These are phyloP conservation scores for Trebouxia sp. DNA, from an alignment of 139 green algal species.

Conservation along the genomic window DNA sequence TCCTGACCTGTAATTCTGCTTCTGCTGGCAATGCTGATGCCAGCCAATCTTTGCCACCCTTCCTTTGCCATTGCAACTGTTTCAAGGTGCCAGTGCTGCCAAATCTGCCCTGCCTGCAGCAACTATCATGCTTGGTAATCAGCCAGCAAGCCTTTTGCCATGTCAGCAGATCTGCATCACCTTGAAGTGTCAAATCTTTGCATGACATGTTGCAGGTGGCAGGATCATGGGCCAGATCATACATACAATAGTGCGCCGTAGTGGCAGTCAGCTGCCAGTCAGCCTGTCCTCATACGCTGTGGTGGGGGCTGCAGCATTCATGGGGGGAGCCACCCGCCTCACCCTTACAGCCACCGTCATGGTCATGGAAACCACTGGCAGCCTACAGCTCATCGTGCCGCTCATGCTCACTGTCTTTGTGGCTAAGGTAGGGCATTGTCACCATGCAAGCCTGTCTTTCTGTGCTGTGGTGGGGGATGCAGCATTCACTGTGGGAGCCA, in stretches of 20 bases:
- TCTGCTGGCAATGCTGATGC: too few relatives aligned
- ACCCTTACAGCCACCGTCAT: slow-evolving; percentile 77
- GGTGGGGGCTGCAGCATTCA: slow-evolving; percentile 36
- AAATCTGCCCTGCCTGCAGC: background rate
- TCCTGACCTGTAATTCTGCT: too few relatives aligned
- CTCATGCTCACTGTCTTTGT: slow-evolving; percentile 77
- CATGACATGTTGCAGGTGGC: slow-evolving; percentile 41
- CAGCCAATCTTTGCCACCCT: background rate
- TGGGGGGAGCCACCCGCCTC: slow-evolving; percentile 76
- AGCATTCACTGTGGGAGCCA: slow-evolving; percentile 60
- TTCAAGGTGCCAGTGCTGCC: background rate
- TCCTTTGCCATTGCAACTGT: background rate
- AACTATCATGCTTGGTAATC: background rate
- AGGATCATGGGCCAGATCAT: slow-evolving; percentile 62
- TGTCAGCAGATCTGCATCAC: background rate
- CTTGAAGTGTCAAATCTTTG: background rate
- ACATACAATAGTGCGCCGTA: slow-evolving; percentile 17
- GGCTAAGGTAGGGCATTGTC: slow-evolving; percentile 50
- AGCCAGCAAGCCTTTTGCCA: background rate
- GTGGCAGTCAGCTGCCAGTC: slow-evolving; percentile 28
- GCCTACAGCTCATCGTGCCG: slow-evolving; percentile 67
- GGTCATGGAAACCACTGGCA: slow-evolving; percentile 83
- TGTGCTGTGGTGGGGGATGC: slow-evolving; percentile 40
- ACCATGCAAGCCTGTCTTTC: too few relatives aligned
- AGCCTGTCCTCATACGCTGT: slow-evolving; percentile 64